Evolutionary conservation across 140 eudicot species (phyloP), one percentile per base, ranked within the genome.

Genomic region (Flaveria floridana): DNA sequence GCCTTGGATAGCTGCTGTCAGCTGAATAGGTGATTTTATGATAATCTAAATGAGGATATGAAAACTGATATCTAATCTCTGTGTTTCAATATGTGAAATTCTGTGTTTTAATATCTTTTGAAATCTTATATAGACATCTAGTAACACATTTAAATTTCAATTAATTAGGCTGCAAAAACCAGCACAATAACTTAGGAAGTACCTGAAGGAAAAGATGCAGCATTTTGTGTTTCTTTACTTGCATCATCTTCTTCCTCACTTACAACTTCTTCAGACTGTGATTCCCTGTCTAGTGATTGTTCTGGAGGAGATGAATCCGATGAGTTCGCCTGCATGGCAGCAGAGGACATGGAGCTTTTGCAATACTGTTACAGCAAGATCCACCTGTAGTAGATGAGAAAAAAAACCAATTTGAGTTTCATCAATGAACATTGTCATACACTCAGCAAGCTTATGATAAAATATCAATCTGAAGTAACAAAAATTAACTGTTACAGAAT

Each of bases 181-280:
- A 64, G 44, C 26, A 62, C 11, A 39, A 64, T 51, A 74, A 78
- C 51, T 57, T 26, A 64, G 41, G 52, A 44, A 71, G 41, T 59
- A 91, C 92, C 90, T 75, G 86, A 71, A 21, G 57, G 79, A 26
- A 81, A 65, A 73, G 80, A 76, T 70, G 76, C 62, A 76, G 70
- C 76, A 70, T 78, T 76, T 37, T 82, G 87, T 6, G 88, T 77
- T 65, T 81, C 90, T 78, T 85, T 83, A 70, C 79, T 64, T 56
- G 79, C 84, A 83, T 85, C 85, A 39, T 80, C 97, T 66, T 85
- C 97, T 52, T 85, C 92, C 65, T 86, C 92, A 68, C 87, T 88
- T 18, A 81, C 26, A 68, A 82, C 89, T 77, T 86, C 90, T 57
- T 86, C 92, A 73, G 96, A 84, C 67, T 83, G 84, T 39, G 97